phyloP scores from a whole-genome alignment of 495 filamentous ascomycete species.

The Penicillium samsonianum region DNA sequence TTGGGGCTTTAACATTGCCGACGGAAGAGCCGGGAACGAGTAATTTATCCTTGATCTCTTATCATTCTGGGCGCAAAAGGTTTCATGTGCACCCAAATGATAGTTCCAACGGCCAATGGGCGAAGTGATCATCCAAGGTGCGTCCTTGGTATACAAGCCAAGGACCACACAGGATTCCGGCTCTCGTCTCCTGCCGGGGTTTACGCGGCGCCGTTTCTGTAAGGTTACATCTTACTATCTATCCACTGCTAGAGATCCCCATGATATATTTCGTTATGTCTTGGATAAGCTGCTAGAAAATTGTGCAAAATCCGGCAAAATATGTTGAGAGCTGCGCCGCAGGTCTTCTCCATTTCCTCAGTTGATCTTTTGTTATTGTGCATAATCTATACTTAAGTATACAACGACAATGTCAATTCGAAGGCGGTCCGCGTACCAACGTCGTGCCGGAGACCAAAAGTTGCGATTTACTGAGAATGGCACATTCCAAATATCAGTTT shows the following conservation, averaged over 20 bases:
- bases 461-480: constrained; percentile 30
- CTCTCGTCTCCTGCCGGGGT: not conserved
- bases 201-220: constrained; percentile 5
- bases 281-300: not conserved
- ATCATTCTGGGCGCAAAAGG: too few relatives aligned
- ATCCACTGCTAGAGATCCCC: not conserved
- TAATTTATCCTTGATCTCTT: too few relatives aligned
- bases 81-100: not conserved
- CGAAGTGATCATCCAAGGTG: not conserved
- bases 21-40: too few relatives aligned
- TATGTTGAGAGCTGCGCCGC: not conserved
- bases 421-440: not conserved
- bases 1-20: too few relatives aligned
- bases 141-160: not conserved
- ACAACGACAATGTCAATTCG: constrained; percentile 1
- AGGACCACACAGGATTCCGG: constrained; percentile 1
- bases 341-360: not conserved
- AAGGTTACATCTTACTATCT: constrained; percentile 3
- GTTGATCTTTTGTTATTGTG: not conserved
- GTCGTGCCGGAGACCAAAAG: not conserved
- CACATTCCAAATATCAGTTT: constrained; percentile 57
- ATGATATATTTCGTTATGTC: not conserved
- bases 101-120: not conserved
- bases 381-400: not conserved
- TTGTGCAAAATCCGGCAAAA: not conserved